phyloP scores from a whole-genome alignment of 1,139 yeast species.

The Magnusiomyces fungicola region DNA sequence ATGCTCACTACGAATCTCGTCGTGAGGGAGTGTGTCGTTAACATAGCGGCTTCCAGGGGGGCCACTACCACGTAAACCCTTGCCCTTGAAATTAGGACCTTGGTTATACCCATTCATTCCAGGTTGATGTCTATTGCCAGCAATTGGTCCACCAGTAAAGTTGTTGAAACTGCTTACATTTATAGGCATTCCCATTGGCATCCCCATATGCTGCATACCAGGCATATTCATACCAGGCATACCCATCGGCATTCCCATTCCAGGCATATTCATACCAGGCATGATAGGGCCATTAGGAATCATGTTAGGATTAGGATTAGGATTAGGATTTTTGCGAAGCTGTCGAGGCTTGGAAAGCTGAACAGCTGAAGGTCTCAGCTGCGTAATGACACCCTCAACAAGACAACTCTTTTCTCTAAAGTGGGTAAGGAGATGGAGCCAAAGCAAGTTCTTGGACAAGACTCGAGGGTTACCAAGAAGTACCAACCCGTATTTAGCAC shows the following conservation, averaged over 20 bases:
- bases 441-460: constrained; percentile 59
- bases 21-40: constrained; percentile 4
- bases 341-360: constrained; percentile 30
- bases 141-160: background rate
- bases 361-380: constrained; percentile 64
- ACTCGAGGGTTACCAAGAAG: constrained; percentile 82
- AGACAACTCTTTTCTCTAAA: constrained; percentile 80
- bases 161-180: background rate
- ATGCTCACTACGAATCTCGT: constrained; percentile 2
- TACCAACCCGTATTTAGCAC: constrained; percentile 81
- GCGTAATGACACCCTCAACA: constrained; percentile 88
- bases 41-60: background rate
- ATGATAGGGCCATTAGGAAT: constrained; percentile 8
- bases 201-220: background rate
- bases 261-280: background rate
- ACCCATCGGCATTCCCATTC: background rate
- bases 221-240: background rate
- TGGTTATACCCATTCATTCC: background rate
- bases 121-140: background rate
- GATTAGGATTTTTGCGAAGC: constrained; percentile 14
- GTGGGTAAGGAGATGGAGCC: constrained; percentile 75
- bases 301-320: background rate
- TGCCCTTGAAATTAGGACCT: background rate
- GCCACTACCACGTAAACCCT: background rate
- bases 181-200: constrained; percentile 1